Conservation (phyloP, 352 stramenopile species). For the Phytophthora sp. region DNA sequence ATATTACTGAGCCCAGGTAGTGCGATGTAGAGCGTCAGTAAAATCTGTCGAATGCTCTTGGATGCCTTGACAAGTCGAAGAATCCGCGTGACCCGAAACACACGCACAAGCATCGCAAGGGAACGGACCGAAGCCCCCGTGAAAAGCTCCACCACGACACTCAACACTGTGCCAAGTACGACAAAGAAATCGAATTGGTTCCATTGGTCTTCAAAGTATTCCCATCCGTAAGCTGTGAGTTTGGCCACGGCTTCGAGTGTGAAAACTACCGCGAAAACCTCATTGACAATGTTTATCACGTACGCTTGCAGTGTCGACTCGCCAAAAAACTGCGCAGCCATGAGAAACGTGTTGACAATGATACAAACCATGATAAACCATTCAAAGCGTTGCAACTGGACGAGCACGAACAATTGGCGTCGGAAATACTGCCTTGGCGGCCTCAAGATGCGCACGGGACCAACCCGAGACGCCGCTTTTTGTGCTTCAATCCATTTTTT, state of each 20-base stretch:
- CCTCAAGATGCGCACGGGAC: slow-evolving; percentile 64
- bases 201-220: slow-evolving; percentile 89
- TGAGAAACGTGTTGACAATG: slow-evolving; percentile 89
- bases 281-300: slow-evolving; percentile 80
- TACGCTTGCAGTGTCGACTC: slow-evolving; percentile 61
- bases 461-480: slow-evolving; percentile 66
- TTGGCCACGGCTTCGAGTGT: slow-evolving; percentile 90
- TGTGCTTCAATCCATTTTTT: slow-evolving; percentile 91
- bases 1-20: slow-evolving; percentile 93
- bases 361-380: slow-evolving; percentile 91
- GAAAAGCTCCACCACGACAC: slow-evolving; percentile 63
- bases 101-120: slow-evolving; percentile 87
- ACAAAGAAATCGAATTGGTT: slow-evolving; percentile 92
- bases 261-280: slow-evolving; percentile 90
- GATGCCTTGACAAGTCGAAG: slow-evolving; percentile 86
- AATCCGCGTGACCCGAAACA: slow-evolving; percentile 91
- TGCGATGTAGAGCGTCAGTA: slow-evolving; percentile 91
- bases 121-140: slow-evolving; percentile 67
- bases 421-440: slow-evolving; percentile 60
- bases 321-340: slow-evolving; percentile 89
- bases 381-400: slow-evolving; percentile 82
- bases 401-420: slow-evolving; percentile 66
- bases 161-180: slow-evolving; percentile 67
- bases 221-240: slow-evolving; percentile 70
- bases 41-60: slow-evolving; percentile 87